phyloP scores from a whole-genome alignment of 495 filamentous ascomycete genomes.

The Penicillium angulare region DNA sequence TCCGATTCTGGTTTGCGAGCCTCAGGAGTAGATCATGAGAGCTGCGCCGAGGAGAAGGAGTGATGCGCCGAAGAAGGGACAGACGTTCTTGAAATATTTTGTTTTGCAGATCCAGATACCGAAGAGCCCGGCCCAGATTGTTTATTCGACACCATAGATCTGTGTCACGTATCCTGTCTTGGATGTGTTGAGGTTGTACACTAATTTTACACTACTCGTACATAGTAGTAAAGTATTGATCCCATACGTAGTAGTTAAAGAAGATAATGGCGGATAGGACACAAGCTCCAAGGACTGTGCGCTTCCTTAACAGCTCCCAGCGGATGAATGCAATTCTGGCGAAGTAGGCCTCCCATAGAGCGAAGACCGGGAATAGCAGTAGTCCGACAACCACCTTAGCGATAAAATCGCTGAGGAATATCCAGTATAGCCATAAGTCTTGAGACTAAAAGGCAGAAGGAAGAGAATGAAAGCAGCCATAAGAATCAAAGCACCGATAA shows the following conservation, averaged over 20 bases:
- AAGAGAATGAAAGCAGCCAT: conserved; percentile 57
- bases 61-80: conserved; percentile 58
- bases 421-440: conserved; percentile 35
- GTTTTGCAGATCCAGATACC: conserved; percentile 55
- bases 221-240: conserved; percentile 62
- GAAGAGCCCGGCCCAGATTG: conserved; percentile 53
- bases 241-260: conserved; percentile 62
- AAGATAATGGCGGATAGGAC: conserved; percentile 51
- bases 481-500: conserved; percentile 54
- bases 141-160: conserved; percentile 67
- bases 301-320: conserved; percentile 55
- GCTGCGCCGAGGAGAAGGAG: conserved; percentile 59
- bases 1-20: conserved; percentile 53
- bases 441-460: conserved; percentile 60
- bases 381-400: conserved; percentile 54
- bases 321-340: conserved; percentile 57
- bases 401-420: conserved; percentile 52
- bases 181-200: conserved; percentile 55
- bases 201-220: too few relatives aligned
- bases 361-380: conserved; percentile 52
- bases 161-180: conserved; percentile 60
- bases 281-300: conserved; percentile 65
- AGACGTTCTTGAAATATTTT: conserved; percentile 53
- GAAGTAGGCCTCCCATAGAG: conserved; percentile 51
- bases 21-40: conserved; percentile 65